Evolutionary conservation across 768 basidiomycete genomes (phyloP).

Genomic region (Pleurotus citrinopileatus): DNA sequence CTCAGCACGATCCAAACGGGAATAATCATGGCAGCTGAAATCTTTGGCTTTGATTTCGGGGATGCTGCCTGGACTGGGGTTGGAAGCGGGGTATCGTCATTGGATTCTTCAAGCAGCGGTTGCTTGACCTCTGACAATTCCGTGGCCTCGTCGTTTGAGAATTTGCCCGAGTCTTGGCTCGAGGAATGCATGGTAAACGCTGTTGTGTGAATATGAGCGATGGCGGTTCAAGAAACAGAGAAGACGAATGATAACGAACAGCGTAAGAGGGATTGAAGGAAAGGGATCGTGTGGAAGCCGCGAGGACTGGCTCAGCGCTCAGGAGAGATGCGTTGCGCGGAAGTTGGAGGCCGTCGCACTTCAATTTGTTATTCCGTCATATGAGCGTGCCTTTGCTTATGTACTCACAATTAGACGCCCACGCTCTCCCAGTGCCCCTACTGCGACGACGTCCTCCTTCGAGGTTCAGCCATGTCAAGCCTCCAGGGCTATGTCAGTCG

Average conservation of each 20-base stretch:
- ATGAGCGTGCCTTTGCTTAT: no score
- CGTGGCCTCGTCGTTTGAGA: conserved; percentile 13
- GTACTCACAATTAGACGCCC: not conserved
- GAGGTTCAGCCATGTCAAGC: conserved; percentile 63
- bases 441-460: conserved; percentile 1
- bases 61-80: conserved; percentile 47
- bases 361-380: no score
- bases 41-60: conserved; percentile 42
- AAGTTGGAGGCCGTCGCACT: no score
- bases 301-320: no score
- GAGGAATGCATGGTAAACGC: conserved; percentile 8
- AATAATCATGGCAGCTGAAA: conserved; percentile 71
- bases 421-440: not conserved
- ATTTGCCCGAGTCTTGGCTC: conserved; percentile 1
- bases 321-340: no score
- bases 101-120: conserved; percentile 8
- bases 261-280: no score
- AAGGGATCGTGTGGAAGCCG: no score
- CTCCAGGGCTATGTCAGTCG: conserved; percentile 92
- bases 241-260: no score
- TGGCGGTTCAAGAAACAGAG: no score
- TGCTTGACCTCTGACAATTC: conserved; percentile 11
- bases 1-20: conserved; percentile 92
- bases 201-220: not conserved
- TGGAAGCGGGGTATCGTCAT: conserved; percentile 39